phyloP scores from a whole-genome alignment of 2,329 filamentous ascomycete species.

The Fusarium sp. region DNA sequence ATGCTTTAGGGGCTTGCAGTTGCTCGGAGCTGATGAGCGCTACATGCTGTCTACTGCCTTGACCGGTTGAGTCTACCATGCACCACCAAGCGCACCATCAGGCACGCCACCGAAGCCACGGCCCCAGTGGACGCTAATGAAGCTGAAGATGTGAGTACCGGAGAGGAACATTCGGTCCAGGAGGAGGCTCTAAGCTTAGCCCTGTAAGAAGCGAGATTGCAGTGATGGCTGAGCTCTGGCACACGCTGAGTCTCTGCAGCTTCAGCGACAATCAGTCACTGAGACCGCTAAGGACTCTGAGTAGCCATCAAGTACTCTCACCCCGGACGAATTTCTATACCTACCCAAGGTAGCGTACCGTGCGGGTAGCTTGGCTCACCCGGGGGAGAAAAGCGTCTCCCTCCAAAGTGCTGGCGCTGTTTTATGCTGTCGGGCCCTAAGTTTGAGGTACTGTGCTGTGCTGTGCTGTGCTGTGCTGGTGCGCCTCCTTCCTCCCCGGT shows the following conservation, averaged over 20 bases:
- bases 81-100: conserved; percentile 37
- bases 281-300: not conserved
- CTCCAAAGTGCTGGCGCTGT: conserved; percentile 18
- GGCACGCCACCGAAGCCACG: conserved; percentile 45
- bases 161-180: conserved; percentile 9
- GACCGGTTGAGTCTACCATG: conserved; percentile 31
- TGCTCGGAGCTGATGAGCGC: not conserved
- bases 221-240: not conserved
- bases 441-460: conserved; percentile 27
- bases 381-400: conserved; percentile 27
- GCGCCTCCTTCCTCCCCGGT: conserved; percentile 34
- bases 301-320: conserved; percentile 34
- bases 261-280: not conserved
- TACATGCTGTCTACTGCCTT: conserved; percentile 37
- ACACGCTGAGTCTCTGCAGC: not conserved
- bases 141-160: conserved; percentile 30
- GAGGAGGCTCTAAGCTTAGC: not conserved
- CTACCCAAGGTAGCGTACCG: conserved; percentile 31
- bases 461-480: conserved; percentile 33
- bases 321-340: conserved; percentile 23
- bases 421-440: conserved; percentile 20
- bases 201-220: conserved; percentile 1
- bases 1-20: conserved; percentile 10
- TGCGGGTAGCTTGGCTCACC: conserved; percentile 40
- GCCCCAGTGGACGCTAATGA: conserved; percentile 42